These are phyloP conservation scores for Sindora glabra DNA, from an alignment of 306 rosid genomes.

Conservation along the genomic window DNA sequence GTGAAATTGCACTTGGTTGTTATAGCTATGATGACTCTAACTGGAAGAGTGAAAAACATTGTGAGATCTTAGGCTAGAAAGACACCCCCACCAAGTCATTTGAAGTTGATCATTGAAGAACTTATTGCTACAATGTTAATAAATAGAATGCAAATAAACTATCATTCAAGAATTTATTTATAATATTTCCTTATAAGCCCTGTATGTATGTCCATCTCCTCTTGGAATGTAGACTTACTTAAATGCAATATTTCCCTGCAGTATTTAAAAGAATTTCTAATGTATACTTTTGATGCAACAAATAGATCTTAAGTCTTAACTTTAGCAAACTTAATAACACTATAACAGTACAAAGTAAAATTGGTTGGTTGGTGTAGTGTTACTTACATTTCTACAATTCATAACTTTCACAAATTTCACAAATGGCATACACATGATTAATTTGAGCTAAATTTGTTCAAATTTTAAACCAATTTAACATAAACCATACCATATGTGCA, in stretches of 20 bases:
- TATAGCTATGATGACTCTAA: slow-evolving; percentile 66
- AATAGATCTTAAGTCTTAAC: neutral
- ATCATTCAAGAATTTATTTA: slow-evolving; percentile 71
- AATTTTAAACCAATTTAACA: too few species aligned
- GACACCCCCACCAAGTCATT: slow-evolving; percentile 84
- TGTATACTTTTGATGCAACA: neutral
- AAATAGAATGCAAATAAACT: slow-evolving; percentile 62
- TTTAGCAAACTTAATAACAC: neutral
- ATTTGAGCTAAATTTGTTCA: too few species aligned
- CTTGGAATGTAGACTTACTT: slow-evolving; percentile 62
- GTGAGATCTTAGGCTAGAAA: slow-evolving; percentile 61
- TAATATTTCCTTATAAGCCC: slow-evolving; percentile 59
- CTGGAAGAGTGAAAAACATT: slow-evolving; percentile 62
- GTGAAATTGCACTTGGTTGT: slow-evolving; percentile 51
- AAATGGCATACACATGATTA: too few species aligned
- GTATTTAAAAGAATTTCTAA: neutral
- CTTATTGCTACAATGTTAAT: slow-evolving; percentile 44
- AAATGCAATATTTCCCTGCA: slow-evolving; percentile 64
- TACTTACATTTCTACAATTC: too few species aligned
- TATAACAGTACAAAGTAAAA: too few species aligned
- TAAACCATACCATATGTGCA: too few species aligned
- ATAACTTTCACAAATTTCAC: too few species aligned
- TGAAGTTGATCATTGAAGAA: slow-evolving; percentile 60
- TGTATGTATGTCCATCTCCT: slow-evolving; percentile 68
- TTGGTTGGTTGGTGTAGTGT: too few species aligned